Evolutionary conservation across 257 asterid species (phyloP).

Genomic region (Nicotiana obtusifolia): DNA sequence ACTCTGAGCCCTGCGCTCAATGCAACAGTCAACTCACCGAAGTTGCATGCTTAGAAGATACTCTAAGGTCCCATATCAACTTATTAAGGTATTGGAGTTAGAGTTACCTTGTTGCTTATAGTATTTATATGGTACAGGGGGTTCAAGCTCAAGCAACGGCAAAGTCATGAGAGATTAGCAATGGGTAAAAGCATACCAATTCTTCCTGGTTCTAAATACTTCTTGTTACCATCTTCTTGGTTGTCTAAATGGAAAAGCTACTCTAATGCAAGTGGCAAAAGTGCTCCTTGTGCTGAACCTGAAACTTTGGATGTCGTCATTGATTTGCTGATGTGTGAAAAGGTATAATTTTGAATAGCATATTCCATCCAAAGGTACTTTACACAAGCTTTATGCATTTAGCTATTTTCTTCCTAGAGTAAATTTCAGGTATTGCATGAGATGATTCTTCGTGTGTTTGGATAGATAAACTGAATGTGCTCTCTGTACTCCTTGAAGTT

Average conservation of each 20-base stretch:
- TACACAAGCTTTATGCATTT: background rate
- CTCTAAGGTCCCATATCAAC: slow-evolving; percentile 51
- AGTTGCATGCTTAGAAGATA: slow-evolving; percentile 83
- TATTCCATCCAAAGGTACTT: background rate
- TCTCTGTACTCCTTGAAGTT: background rate
- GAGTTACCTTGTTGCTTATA: background rate
- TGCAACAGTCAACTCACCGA: slow-evolving; percentile 69
- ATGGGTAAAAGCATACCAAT: slow-evolving; percentile 50
- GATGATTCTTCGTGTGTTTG: background rate
- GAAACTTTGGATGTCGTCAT: slow-evolving; percentile 51
- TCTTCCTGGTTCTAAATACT: slow-evolving; percentile 51
- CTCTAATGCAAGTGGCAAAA: slow-evolving; percentile 64
- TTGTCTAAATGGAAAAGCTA: slow-evolving; percentile 77
- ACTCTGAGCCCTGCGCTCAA: slow-evolving; percentile 65
- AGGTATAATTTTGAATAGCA: slow-evolving; percentile 37
- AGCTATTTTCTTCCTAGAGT: background rate
- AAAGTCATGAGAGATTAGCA: slow-evolving; percentile 78
- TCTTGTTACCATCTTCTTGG: slow-evolving; percentile 81
- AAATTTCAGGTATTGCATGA: background rate
- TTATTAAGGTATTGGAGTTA: slow-evolving; percentile 16
- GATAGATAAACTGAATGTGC: background rate
- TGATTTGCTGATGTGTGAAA: slow-evolving; percentile 61
- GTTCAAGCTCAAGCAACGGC: slow-evolving; percentile 75
- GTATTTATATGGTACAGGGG: slow-evolving; percentile 57
- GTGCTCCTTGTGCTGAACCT: slow-evolving; percentile 50